A percentile compares a stretch with the other conserved stretches of the same genome.
These are phyloP conservation scores for Debaryomycetaceae sp. DNA, from an alignment of 1,139 yeast species.

Conservation along the genomic window DNA sequence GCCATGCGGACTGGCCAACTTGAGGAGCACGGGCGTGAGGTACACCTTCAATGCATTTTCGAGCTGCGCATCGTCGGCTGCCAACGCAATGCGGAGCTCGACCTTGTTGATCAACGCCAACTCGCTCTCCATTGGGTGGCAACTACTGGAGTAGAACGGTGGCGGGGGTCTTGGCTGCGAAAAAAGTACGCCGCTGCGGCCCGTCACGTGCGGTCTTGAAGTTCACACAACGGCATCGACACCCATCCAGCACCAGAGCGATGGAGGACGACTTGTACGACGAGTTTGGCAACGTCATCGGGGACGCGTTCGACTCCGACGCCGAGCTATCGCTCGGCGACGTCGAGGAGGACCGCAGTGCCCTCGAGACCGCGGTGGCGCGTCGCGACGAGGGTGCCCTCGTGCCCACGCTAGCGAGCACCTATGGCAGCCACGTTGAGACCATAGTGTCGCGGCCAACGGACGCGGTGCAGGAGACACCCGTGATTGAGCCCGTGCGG, in stretches of 20 bases:
- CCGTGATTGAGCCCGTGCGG: slow-evolving; percentile 58
- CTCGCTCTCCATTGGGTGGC: slow-evolving; percentile 49
- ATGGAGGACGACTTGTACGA: slow-evolving; percentile 59
- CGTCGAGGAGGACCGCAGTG: slow-evolving; percentile 8
- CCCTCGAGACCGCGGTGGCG: slow-evolving; percentile 14
- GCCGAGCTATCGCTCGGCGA: too few species aligned
- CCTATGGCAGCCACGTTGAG: slow-evolving; percentile 60
- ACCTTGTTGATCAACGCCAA: slow-evolving; percentile 64
- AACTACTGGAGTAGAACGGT: too few species aligned
- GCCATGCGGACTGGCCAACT: slow-evolving; percentile 67
- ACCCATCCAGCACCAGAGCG: too few species aligned
- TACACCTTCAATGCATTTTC: slow-evolving; percentile 58
- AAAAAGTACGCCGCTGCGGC: too few species aligned
- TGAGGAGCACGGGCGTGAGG: slow-evolving; percentile 73
- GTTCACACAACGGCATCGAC: too few species aligned
- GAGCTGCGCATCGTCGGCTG: slow-evolving; percentile 63
- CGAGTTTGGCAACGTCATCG: slow-evolving; percentile 79
- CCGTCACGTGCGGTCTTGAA: too few species aligned
- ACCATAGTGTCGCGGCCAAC: slow-evolving; percentile 30
- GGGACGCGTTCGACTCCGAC: slow-evolving; percentile 45
- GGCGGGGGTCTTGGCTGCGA: too few species aligned
- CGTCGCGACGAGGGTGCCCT: slow-evolving; percentile 20
- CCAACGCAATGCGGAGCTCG: slow-evolving; percentile 78
- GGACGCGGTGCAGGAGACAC: slow-evolving; percentile 34
- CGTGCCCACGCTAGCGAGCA: slow-evolving; percentile 32